Evolutionary conservation across 306 rosid genomes (phyloP).

Genomic region (Vigna reflexopilosa): DNA sequence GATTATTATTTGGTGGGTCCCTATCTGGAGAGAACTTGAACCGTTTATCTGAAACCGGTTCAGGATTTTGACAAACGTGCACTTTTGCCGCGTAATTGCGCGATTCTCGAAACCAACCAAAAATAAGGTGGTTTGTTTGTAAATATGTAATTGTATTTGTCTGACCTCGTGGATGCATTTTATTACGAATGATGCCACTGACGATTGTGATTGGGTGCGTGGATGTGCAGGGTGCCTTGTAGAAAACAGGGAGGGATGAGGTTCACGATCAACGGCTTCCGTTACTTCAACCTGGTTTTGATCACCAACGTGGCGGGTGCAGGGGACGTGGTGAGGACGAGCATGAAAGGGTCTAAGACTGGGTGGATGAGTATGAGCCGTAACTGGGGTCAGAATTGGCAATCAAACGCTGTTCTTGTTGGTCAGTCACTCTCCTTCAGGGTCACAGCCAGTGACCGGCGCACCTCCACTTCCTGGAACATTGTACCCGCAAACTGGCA

Average conservation of each 20-base stretch:
- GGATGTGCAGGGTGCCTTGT: conserved; percentile 66
- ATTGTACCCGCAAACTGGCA: conserved; percentile 75
- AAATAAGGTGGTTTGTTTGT: neutral
- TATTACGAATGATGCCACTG: conserved; percentile 27
- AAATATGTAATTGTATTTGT: no score
- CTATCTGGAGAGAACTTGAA: neutral
- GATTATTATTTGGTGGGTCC: conserved; percentile 4
- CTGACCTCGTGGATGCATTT: neutral
- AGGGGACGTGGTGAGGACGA: conserved; percentile 69
- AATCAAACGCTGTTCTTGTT: conserved; percentile 59
- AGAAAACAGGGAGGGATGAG: conserved; percentile 76
- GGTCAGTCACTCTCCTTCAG: conserved; percentile 90
- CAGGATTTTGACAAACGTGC: conserved; percentile 29
- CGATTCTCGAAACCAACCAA: conserved; percentile 21
- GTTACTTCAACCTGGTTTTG: conserved; percentile 81
- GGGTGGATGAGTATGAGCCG: conserved; percentile 86
- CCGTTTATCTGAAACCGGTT: conserved; percentile 43
- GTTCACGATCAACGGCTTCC: conserved; percentile 80
- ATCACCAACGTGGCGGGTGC: conserved; percentile 88
- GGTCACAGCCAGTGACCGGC: conserved; percentile 75
- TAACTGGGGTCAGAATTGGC: conserved; percentile 97
- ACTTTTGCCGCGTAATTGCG: conserved; percentile 36
- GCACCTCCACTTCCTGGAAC: conserved; percentile 76
- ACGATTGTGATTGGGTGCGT: neutral
- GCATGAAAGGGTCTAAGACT: conserved; percentile 68